Base-by-base conservation (phyloP, 2,329 filamentous ascomycete species). In the Penicillium sp. region DNA sequence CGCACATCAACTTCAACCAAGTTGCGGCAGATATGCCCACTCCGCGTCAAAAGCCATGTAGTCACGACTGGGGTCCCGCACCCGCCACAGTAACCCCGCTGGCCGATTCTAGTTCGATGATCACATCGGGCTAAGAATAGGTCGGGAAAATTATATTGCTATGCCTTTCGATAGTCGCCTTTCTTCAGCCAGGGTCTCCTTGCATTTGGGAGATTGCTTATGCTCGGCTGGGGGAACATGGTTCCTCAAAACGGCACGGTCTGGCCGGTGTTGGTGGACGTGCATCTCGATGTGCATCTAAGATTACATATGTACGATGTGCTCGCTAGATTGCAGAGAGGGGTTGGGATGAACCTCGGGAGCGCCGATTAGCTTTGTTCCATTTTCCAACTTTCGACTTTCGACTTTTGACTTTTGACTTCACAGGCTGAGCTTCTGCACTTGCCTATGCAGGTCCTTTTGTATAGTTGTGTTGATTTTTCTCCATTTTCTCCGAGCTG, bases 41-140 rank as follows among this genome's bases (percentile, higher is more conserved):
- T 16, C 28, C 34, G 41, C 47, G 34, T 6, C 6, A 16, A 16
- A n/a, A 26, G n/a, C 28, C 18, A 13, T 33, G 18, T 13, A 45
- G 24, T 23, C 24, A 39, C 33, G 36, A 39, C 16, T 21, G 16
- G 2, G 36, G 36, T 39, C 34, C 6, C 10, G 9, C 16, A 21
- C 34, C n/a, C 34, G 43, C 49, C 49, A 51, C 26, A 43, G 31
- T 18, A 31, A 45, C 45, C 45, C 39, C 38, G 13, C 24, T 16
- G 31, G 16, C 21, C 9, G 23, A 3, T 16, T 24, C 24, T 24
- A 42, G 21, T 42, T 49, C 23, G 42, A 45, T 15, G 15, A n/a
- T 31, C 41, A 45, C 23, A 28, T 42, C 23, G 6, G n/a, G 34
- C 45, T 43, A 51, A 44, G 33, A 47, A 53, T 50, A 53, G 47